A percentile compares a stretch with the other conserved stretches of the same genome.
phyloP scores from a whole-genome alignment of 2,329 filamentous ascomycete genomes.

The Tolypocladium amazonense region DNA sequence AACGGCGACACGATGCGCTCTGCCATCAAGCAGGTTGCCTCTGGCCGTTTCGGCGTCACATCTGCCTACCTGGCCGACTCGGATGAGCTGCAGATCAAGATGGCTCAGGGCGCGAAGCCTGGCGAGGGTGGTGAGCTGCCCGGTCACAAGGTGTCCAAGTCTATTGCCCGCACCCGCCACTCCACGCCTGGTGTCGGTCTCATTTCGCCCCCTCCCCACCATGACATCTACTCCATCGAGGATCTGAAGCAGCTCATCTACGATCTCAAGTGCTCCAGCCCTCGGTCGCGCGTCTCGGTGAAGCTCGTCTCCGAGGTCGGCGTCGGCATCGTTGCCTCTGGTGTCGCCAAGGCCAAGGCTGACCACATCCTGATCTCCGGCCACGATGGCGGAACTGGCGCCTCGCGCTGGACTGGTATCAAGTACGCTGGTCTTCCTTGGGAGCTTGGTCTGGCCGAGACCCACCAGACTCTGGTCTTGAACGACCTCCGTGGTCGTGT shows the following conservation, averaged over 20 bases:
- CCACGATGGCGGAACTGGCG: constrained; percentile 93
- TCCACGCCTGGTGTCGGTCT: constrained; percentile 93
- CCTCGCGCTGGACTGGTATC: constrained; percentile 96
- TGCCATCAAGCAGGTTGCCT: constrained; percentile 95
- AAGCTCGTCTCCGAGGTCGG: constrained; percentile 97
- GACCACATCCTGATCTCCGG: constrained; percentile 96
- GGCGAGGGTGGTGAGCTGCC: constrained; percentile 96
- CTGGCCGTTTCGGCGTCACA: constrained; percentile 91
- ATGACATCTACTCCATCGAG: constrained; percentile 98
- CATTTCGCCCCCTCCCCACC: constrained; percentile 90
- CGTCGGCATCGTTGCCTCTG: constrained; percentile 93
- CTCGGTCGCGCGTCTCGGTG: constrained; percentile 82
- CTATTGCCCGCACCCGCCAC: constrained; percentile 88
- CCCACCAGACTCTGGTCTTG: constrained; percentile 88
- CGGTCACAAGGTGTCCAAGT: constrained; percentile 90
- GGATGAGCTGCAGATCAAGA: constrained; percentile 97
- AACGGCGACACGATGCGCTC: constrained; percentile 97
- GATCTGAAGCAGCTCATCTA: constrained; percentile 97
- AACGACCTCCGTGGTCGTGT: constrained; percentile 94
- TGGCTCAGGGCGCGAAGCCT: constrained; percentile 96
- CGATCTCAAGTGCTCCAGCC: constrained; percentile 93
- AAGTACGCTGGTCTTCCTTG: constrained; percentile 95
- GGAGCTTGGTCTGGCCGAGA: constrained; percentile 94
- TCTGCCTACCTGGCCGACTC: constrained; percentile 90
- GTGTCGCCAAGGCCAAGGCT: constrained; percentile 94